Percentiles rank a stretch among this genome's conserved stretches.
These are phyloP conservation scores for Chlorencoelia australis DNA, from an alignment of 2,329 filamentous ascomycete species.

Conservation along the genomic window DNA sequence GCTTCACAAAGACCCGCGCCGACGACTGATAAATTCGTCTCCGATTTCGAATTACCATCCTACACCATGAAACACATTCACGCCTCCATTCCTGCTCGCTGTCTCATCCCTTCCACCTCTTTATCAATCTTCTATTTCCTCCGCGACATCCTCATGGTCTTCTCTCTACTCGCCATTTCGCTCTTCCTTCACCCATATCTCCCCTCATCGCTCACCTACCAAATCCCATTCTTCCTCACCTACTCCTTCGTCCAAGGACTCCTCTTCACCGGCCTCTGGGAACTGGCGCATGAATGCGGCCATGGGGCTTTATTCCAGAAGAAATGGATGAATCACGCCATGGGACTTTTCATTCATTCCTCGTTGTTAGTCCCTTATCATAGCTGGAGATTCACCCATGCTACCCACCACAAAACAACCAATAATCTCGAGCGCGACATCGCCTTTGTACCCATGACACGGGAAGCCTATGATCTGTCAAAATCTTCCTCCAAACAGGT, in stretches of 20 bases:
- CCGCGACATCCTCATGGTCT: conserved; percentile 43
- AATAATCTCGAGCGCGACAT: conserved; percentile 59
- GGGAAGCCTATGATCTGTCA: conserved; percentile 24
- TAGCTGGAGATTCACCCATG: conserved; percentile 62
- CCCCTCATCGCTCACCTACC: conserved; percentile 33
- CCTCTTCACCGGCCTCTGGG: conserved; percentile 59
- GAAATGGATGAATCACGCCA: conserved; percentile 45
- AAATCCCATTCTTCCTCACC: conserved; percentile 40
- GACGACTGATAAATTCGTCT: too few relatives aligned
- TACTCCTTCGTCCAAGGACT: conserved; percentile 58
- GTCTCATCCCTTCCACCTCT: conserved; percentile 45
- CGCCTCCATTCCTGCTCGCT: conserved; percentile 47
- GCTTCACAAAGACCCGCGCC: too few relatives aligned
- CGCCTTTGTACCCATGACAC: conserved; percentile 46
- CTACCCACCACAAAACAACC: conserved; percentile 57
- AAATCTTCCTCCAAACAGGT: too few relatives aligned
- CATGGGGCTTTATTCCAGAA: conserved; percentile 57
- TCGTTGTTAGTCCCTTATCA: conserved; percentile 59
- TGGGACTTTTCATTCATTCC: conserved; percentile 58
- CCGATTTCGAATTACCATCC: conserved; percentile 19
- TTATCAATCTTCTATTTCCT: conserved; percentile 45
- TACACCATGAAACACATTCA: conserved; percentile 27
- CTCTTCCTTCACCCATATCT: conserved; percentile 42
- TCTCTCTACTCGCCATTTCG: conserved; percentile 40
- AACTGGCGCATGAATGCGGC: conserved; percentile 61